Evolutionary conservation across 148 eudicot species (phyloP), one percentile per base, ranked within the genome.

Genomic region (Heliamphora exappendiculata): DNA sequence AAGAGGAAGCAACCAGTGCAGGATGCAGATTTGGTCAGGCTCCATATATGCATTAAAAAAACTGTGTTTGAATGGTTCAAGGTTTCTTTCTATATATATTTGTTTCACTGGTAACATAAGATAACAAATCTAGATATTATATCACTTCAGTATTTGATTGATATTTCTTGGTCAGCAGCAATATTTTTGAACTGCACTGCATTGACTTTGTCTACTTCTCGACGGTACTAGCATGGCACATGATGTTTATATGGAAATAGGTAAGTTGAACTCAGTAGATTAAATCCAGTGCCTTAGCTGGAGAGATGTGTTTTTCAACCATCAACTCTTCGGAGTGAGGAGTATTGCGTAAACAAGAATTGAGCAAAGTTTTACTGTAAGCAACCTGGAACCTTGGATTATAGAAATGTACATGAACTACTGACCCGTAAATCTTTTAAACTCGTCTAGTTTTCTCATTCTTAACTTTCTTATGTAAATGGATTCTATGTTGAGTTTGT

Each of bases 21-120:
- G 26, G 34, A 65, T 5, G 16, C 28, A 11, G 73, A 73, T 72
- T 51, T 28, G 66, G 77, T 79, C 81, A 55, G 37, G 37, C 42
- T 26, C 69, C 66, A 67, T 11, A 8, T 54, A 4, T 42, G 28
- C 74, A 33, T 29, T 28, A 37, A 31, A 17, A 12, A 73, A 39
- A 73, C 37, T 73, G 67, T 28, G 3, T 39, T 58, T 63, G 63
- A 28, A 45, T 62, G 70, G 64, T 42, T 31, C 29, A 44, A 3
- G 17, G 59, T 58, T 70, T 17, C 42, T 42, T 9, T 44, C 20
- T 12, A 50, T 11, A n/a, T 22, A 31, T 20, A 53, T 20, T 19
- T 19, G 16, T 19, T 16, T 22, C 8, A 50, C n/a, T 16, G 45
- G 24, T n/a, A 29, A 31, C 28, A 20, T 10, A 31, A 50, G 29